phyloP scores from a whole-genome alignment of 306 rosid genomes.

The Inga laurina region DNA sequence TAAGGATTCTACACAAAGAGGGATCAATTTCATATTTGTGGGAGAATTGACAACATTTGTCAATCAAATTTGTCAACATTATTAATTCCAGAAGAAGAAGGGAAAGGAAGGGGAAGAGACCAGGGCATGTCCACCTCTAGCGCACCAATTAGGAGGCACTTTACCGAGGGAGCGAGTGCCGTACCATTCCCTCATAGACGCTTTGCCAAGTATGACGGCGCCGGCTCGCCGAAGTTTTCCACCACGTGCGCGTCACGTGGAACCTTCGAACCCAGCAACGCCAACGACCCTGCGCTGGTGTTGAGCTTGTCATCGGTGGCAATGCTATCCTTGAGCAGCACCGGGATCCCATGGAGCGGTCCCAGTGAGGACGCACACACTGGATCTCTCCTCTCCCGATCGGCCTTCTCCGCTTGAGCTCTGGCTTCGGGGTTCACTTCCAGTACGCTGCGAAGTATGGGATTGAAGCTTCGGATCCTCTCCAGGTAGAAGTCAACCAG shows the following conservation, averaged over 20 bases:
- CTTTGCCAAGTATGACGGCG: conserved; percentile 64
- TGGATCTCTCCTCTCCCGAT: conserved; percentile 37
- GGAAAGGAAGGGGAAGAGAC: not conserved
- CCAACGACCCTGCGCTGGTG: conserved; percentile 57
- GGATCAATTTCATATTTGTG: no score
- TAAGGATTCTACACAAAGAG: no score
- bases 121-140: conserved; percentile 49
- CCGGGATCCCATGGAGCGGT: conserved; percentile 56
- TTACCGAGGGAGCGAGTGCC: conserved; percentile 25
- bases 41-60: no score
- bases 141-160: conserved; percentile 47
- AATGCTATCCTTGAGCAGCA: conserved; percentile 60
- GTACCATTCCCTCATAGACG: conserved; percentile 61
- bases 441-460: no score
- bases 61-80: not conserved
- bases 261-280: conserved; percentile 50
- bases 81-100: not conserved
- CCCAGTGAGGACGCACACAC: not conserved
- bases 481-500: no score
- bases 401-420: conserved; percentile 19
- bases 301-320: conserved; percentile 66
- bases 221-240: conserved; percentile 51
- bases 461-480: no score
- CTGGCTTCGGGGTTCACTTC: no score
- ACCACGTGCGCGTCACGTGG: conserved; percentile 59